Evolutionary conservation across 176 grass and related monocot species (phyloP).

Genomic region (Themeda triandra): DNA sequence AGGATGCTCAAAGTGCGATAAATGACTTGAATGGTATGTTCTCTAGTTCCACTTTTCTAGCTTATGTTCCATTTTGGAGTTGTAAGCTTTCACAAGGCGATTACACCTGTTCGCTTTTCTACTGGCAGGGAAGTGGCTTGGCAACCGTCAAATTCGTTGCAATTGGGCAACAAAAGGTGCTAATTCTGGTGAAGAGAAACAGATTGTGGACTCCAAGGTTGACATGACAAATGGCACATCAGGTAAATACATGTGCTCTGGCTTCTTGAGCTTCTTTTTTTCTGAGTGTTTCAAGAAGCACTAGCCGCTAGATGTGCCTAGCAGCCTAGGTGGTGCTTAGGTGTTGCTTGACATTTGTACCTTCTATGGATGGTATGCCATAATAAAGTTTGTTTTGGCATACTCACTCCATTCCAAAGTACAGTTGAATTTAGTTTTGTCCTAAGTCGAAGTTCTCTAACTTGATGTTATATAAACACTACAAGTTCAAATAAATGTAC

Average conservation of each 20-base stretch:
- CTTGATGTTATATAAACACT: not conserved
- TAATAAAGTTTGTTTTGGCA: not conserved
- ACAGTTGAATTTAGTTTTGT: not conserved
- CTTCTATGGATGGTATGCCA: not conserved
- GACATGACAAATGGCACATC: constrained; percentile 63
- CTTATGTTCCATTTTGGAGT: not conserved
- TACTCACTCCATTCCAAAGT: not conserved
- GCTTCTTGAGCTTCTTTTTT: constrained; percentile 4
- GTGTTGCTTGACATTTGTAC: not conserved
- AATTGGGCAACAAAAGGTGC: constrained; percentile 97
- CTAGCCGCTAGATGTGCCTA: not conserved
- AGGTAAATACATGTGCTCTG: constrained; percentile 46
- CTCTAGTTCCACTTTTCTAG: constrained; percentile 11
- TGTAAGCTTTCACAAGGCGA: not conserved
- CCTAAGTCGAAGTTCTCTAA: not conserved
- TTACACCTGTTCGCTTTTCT: constrained; percentile 1
- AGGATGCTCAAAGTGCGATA: constrained; percentile 96
- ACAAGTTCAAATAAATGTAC: not conserved
- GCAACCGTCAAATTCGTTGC: constrained; percentile 93
- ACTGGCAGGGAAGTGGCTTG: constrained; percentile 79
- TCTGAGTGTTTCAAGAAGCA: not conserved
- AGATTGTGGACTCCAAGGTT: constrained; percentile 63
- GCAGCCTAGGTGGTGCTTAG: not conserved
- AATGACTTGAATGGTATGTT: constrained; percentile 80
- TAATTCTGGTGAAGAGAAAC: constrained; percentile 84